Evolutionary conservation across 805 yeast species (phyloP), one percentile per base, ranked within the genome.

Genomic region (Debaryomyces castellii): DNA sequence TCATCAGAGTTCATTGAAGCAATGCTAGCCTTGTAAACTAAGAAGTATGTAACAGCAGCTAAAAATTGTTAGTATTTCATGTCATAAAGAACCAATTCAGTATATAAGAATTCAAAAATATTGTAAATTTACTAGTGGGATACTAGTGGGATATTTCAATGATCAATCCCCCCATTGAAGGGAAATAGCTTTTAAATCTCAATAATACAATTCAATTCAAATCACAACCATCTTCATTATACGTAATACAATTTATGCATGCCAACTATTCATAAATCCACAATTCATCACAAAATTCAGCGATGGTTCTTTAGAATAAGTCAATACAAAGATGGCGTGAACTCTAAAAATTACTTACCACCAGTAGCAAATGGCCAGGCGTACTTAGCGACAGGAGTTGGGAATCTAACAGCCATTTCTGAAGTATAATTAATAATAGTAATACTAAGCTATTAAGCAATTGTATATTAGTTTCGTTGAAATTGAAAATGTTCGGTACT

Each of bases 331-430:
- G 2, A 8, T 17, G 10, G 12, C 16, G n/a, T n/a, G 16, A 14
- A 14, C 2, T 7, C 10, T 35, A 21, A 9, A 18, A 11, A 7
- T 11, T 62, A 78, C 84, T 63, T 76, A 77, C 92, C 90, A 65
- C 94, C 95, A 63, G 80, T 82, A 60, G 86, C 86, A 69, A 87
- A 85, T 64, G 96, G 96, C 96, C 96, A 89, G 80, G 79, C 82
- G 66, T 82, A 80, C 72, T 86, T 88, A 63, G 78, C 59, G 51
- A 77, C 66, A 51, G 82, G 82, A 54, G 80, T 74, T 55, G 76
- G 67, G 62, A 71, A 77, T 60, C 65, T 66, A 63, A 65, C 63
- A 58, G 68, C 60, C 73, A 67, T 67, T 51, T 41, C 54, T 27
- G 24, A 35, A 35, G 38, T 35, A 35, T 18, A 18, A 10, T 8